These are phyloP conservation scores for Myriosclerotinia scirpicola DNA, from an alignment of 2,329 filamentous ascomycete genomes.

Conservation along the genomic window DNA sequence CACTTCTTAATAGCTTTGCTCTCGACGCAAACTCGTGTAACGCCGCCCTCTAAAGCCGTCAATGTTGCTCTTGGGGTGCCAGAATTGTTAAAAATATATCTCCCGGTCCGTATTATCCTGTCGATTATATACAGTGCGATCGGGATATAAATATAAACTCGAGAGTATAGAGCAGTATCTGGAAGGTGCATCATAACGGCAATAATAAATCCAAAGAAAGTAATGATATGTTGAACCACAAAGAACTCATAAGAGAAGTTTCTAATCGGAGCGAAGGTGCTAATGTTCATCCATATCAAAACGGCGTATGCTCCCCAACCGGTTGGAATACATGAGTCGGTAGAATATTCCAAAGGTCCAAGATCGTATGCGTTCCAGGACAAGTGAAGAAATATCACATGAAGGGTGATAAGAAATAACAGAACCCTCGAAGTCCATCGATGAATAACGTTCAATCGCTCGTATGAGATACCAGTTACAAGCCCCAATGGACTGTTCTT, in stretches of 20 bases:
- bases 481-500: slow-evolving; percentile 61
- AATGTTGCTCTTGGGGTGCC: slow-evolving; percentile 35
- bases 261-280: slow-evolving; percentile 62
- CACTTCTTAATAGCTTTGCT: slow-evolving; percentile 42
- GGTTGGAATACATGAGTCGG: slow-evolving; percentile 41
- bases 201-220: slow-evolving; percentile 45
- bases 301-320: slow-evolving; percentile 66
- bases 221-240: slow-evolving; percentile 64
- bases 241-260: slow-evolving; percentile 68
- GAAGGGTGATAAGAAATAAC: slow-evolving; percentile 57
- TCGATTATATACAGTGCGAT: slow-evolving; percentile 34
- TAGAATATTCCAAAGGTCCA: slow-evolving; percentile 34
- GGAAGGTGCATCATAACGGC: slow-evolving; percentile 42
- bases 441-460: slow-evolving; percentile 71
- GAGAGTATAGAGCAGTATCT: slow-evolving; percentile 38
- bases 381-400: slow-evolving; percentile 33
- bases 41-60: slow-evolving; percentile 40
- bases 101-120: slow-evolving; percentile 34
- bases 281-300: slow-evolving; percentile 64
- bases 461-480: slow-evolving; percentile 63
- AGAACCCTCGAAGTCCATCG: slow-evolving; percentile 69
- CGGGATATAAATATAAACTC: slow-evolving; percentile 37
- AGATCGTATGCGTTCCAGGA: slow-evolving; percentile 35
- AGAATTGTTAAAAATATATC: slow-evolving; percentile 41
- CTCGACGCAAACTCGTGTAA: slow-evolving; percentile 42